A percentile compares a stretch with the other conserved stretches of the same genome.
Evolutionary conservation across 139 green algal genomes (phyloP).

Genomic region (Volvox africanus): DNA sequence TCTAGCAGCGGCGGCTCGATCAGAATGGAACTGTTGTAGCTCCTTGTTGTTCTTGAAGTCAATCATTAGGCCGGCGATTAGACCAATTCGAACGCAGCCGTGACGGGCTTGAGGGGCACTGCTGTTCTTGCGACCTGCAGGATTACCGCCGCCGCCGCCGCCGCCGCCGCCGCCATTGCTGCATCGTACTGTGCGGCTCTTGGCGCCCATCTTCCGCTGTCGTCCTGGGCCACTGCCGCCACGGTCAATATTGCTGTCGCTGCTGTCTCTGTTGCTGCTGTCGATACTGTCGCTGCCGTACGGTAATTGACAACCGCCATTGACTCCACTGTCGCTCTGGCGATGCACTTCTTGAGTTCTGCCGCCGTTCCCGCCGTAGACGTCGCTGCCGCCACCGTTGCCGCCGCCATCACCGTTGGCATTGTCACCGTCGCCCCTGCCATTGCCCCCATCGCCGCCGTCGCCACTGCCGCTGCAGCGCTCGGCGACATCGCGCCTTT

Average conservation of each 20-base stretch:
- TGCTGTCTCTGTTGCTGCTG: not conserved
- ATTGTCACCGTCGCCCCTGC: not conserved
- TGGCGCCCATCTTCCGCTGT: no score
- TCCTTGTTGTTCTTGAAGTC: constrained; percentile 10
- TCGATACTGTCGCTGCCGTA: not conserved
- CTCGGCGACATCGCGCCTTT: not conserved
- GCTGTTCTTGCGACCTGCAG: no score
- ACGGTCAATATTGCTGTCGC: no score
- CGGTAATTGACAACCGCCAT: not conserved
- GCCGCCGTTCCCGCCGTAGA: not conserved
- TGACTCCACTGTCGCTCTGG: not conserved
- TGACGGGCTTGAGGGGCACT: no score
- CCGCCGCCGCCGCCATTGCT: no score
- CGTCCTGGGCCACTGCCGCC: no score
- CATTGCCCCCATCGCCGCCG: not conserved
- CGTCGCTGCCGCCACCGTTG: not conserved
- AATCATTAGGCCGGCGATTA: not conserved
- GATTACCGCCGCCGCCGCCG: not conserved
- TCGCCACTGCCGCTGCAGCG: not conserved
- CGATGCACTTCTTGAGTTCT: not conserved
- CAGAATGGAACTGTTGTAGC: not conserved
- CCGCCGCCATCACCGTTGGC: not conserved
- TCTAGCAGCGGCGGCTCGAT: no score
- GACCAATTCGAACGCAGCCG: not conserved
- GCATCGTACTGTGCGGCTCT: no score